Base-by-base conservation (phyloP, 139 green algal species). In the Yamagishiella unicocca region DNA sequence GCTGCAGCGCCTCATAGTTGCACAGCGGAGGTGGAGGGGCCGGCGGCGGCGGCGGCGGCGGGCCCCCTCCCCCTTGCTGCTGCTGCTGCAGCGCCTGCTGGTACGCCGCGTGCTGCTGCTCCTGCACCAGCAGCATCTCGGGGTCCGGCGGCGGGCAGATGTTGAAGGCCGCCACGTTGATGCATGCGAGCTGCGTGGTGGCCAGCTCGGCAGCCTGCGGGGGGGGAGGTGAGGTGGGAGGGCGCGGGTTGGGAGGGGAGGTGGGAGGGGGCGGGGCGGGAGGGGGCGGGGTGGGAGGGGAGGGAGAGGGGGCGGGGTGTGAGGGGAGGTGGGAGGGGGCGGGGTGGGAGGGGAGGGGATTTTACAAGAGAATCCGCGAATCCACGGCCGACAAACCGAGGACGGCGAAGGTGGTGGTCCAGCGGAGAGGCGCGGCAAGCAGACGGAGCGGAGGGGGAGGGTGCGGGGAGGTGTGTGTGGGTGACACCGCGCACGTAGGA, bases 1-100 rank as follows among this genome's bases (percentile, higher is more conserved):
- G 88, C 91, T 99, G 96, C 68, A 98, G 92, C 6, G 93, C 94
- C 14, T 87, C 67, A 21, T 90, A 85, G 83, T 97, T 94, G 82
- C 92, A 98, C 62, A 96, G 73, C 25, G 84, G 75, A 24, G 87
- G 73, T 0, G 67, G 50, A 27, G 73, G 50, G 50, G 50, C 58
- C 58, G 58, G 58, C 17, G 17, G 19, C 9, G 17, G 58, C 58
- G 58, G 58, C 58, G 14, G 58, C 58, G 14, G 19, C 24, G 17
- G 17, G 17, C 17, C 24, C 19, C 58, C 37, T 46, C 14, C 25
- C 54, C 83, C 35, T 55, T 62, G 72, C 24, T 80, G 72, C 72
- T 62, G 71, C 71, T 55, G 31, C 22, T 79, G 42, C 8, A 40
- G 8, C 42, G 14, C 33, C 72, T 79, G 71, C 22, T 22, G 45